Conservation (phyloP, 2,329 filamentous ascomycete genomes). For the Bipolaris gigantea region DNA sequence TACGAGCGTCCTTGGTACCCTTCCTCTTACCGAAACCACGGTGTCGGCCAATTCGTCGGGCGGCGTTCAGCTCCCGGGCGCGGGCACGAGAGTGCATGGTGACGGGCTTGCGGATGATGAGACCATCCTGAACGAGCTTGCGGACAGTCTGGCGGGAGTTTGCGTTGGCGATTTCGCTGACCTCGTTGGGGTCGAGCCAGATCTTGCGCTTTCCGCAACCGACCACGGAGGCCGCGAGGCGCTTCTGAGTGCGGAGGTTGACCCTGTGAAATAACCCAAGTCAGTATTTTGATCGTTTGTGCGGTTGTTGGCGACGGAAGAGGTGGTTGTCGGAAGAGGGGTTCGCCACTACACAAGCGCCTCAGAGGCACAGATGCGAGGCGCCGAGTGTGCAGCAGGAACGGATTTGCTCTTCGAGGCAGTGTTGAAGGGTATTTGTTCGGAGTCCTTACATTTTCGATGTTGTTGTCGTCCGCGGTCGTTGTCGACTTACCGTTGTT, state of each 20-base stretch:
- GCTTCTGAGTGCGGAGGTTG: slow-evolving; percentile 99
- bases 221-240: slow-evolving; percentile 97
- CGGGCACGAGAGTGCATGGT: slow-evolving; percentile 99
- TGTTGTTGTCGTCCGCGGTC: slow-evolving; percentile 44
- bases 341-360: slow-evolving; percentile 38
- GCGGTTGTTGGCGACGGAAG: slow-evolving; percentile 22
- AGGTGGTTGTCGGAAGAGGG: slow-evolving; percentile 37
- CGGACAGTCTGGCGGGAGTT: slow-evolving; percentile 99
- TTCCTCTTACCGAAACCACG: slow-evolving; percentile 99
- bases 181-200: slow-evolving; percentile 99
- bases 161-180: slow-evolving; percentile 99
- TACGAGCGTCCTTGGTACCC: slow-evolving; percentile 99
- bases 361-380: slow-evolving; percentile 26
- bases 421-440: slow-evolving; percentile 17
- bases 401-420: slow-evolving; percentile 24
- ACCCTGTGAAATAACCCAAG: slow-evolving; percentile 65
- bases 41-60: slow-evolving; percentile 94
- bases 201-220: slow-evolving; percentile 99
- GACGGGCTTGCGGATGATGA: slow-evolving; percentile 99
- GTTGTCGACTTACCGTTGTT: slow-evolving; percentile 21
- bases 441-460: slow-evolving; percentile 48
- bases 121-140: slow-evolving; percentile 99
- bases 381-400: slow-evolving; percentile 20
- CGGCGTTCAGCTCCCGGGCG: slow-evolving; percentile 91
- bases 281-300: slow-evolving; percentile 34